Evolutionary conservation across 2,329 filamentous ascomycete species (phyloP).

Genomic region (Gyromitra esculenta): DNA sequence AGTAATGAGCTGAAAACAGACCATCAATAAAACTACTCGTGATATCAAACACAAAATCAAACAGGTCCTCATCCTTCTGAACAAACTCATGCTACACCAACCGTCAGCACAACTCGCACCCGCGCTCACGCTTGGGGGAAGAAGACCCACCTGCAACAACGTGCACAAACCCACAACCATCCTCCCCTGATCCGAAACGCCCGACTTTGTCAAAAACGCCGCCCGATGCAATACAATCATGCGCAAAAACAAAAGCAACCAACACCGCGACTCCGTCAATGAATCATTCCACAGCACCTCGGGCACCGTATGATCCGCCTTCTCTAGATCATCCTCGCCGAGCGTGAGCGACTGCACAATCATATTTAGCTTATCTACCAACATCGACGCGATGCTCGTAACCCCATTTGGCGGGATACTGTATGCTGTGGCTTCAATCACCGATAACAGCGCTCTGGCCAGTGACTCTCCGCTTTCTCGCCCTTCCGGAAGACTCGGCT

Average conservation of each 20-base stretch:
- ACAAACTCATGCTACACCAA: slow-evolving; percentile 54
- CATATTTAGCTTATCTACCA: slow-evolving; percentile 57
- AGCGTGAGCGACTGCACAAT: slow-evolving; percentile 52
- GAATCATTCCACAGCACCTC: slow-evolving; percentile 54
- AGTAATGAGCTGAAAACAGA: slow-evolving; percentile 10
- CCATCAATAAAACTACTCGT: slow-evolving; percentile 56
- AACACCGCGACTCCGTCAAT: slow-evolving; percentile 41
- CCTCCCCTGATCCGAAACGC: slow-evolving; percentile 55
- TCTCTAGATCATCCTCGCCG: slow-evolving; percentile 45
- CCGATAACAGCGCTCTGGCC: slow-evolving; percentile 55
- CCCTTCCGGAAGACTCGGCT: slow-evolving; percentile 50
- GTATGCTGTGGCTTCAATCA: slow-evolving; percentile 57
- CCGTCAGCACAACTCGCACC: not conserved
- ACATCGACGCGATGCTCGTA: slow-evolving; percentile 52
- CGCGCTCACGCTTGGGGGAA: not conserved
- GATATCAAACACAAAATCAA: slow-evolving; percentile 56
- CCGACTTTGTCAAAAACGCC: slow-evolving; percentile 55
- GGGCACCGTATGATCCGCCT: slow-evolving; percentile 39
- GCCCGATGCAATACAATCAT: slow-evolving; percentile 56
- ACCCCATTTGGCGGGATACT: slow-evolving; percentile 45
- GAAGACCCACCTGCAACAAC: slow-evolving; percentile 50
- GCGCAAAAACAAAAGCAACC: slow-evolving; percentile 55
- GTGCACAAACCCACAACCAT: slow-evolving; percentile 56
- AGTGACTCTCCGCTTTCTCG: slow-evolving; percentile 55
- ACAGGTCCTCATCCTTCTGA: slow-evolving; percentile 55